phyloP scores from a whole-genome alignment of 768 basidiomycete species.

The Mycena indigotica region DNA sequence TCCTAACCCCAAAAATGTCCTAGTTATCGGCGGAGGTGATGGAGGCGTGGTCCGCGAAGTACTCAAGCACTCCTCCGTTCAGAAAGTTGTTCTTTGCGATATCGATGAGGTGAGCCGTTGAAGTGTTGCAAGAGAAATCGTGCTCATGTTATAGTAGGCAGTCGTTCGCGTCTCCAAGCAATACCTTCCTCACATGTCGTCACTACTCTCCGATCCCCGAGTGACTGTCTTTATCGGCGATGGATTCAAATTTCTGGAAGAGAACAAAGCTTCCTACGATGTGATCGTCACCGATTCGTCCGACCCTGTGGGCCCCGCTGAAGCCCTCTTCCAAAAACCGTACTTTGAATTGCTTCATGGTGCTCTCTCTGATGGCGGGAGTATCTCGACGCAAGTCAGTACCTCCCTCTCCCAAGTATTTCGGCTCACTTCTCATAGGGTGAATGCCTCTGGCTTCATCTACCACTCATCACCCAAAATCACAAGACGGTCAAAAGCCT shows the following conservation, averaged over 20 bases:
- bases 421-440: no score
- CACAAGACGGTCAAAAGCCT: conserved; percentile 66
- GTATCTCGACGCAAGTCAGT: conserved; percentile 82
- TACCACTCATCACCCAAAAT: conserved; percentile 80
- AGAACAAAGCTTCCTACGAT: conserved; percentile 87
- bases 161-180: conserved; percentile 93
- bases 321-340: conserved; percentile 91
- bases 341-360: conserved; percentile 95
- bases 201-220: conserved; percentile 73
- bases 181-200: conserved; percentile 93
- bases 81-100: conserved; percentile 93
- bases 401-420: no score
- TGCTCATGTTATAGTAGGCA: conserved; percentile 51
- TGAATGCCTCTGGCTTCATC: conserved; percentile 94
- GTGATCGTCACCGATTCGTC: conserved; percentile 99
- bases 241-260: conserved; percentile 94
- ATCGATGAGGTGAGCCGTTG: conserved; percentile 79
- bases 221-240: conserved; percentile 90
- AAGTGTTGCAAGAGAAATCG: neutral
- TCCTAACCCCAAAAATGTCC: conserved; percentile 92
- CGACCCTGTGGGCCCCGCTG: conserved; percentile 95
- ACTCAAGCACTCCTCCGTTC: conserved; percentile 88
- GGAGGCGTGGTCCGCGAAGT: conserved; percentile 98
- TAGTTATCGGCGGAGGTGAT: conserved; percentile 98
- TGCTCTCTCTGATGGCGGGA: conserved; percentile 85